These are phyloP conservation scores for Fusarium beomiforme DNA, from an alignment of 2,329 filamentous ascomycete species.

Conservation along the genomic window DNA sequence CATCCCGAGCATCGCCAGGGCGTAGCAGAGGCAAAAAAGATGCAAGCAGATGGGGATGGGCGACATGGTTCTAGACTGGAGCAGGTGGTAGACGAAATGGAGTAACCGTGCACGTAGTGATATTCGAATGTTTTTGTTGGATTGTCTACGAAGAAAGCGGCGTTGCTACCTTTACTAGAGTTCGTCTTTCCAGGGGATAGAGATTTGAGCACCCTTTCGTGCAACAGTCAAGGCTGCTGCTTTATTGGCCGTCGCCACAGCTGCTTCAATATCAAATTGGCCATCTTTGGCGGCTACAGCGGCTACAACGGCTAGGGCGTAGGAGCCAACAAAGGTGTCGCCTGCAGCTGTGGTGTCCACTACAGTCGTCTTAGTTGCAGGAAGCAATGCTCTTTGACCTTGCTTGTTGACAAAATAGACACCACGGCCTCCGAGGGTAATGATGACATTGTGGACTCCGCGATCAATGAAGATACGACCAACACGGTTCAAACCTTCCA, in stretches of 20 bases:
- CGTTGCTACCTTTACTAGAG: slow-evolving; percentile 44
- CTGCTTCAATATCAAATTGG: slow-evolving; percentile 64
- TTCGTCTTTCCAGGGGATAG: slow-evolving; percentile 58
- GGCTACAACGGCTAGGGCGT: slow-evolving; percentile 77
- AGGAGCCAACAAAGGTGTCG: slow-evolving; percentile 92
- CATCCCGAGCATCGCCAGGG: neutral
- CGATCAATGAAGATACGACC: slow-evolving; percentile 69
- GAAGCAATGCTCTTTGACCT: slow-evolving; percentile 59
- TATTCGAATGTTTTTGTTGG: slow-evolving; percentile 26
- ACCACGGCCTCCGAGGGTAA: slow-evolving; percentile 87
- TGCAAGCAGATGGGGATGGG: slow-evolving; percentile 44
- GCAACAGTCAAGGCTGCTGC: slow-evolving; percentile 56
- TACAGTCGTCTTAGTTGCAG: slow-evolving; percentile 76
- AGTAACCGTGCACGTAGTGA: slow-evolving; percentile 11
- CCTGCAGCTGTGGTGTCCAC: slow-evolving; percentile 95
- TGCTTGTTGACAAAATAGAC: slow-evolving; percentile 69
- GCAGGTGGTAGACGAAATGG: slow-evolving; percentile 15
- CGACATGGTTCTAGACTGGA: slow-evolving; percentile 43
- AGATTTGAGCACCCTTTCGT: slow-evolving; percentile 55
- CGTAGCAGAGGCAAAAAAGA: slow-evolving; percentile 40
- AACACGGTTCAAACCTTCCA: slow-evolving; percentile 57
- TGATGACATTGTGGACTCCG: slow-evolving; percentile 80
- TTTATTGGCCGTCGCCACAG: slow-evolving; percentile 63
- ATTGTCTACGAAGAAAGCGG: slow-evolving; percentile 22
- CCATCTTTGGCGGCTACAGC: slow-evolving; percentile 57